These are phyloP conservation scores for Nicotiana undulata DNA, from an alignment of 257 asterid species.

Conservation along the genomic window DNA sequence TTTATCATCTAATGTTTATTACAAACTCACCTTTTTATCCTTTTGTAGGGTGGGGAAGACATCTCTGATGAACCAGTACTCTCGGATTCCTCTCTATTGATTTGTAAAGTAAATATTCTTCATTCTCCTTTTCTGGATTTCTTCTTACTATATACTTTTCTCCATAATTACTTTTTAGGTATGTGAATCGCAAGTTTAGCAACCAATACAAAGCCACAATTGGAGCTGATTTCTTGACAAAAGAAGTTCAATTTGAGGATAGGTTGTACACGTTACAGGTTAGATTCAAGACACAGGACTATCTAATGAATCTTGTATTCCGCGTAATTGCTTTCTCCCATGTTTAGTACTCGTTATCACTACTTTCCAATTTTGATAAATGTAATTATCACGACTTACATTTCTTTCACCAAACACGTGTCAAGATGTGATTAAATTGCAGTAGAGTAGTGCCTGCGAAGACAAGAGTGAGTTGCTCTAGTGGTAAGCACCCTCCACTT, in stretches of 20 bases:
- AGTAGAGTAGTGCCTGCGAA: neutral
- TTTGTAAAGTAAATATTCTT: neutral
- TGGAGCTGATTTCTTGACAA: constrained; percentile 49
- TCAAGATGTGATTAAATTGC: neutral
- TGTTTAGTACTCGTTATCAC: neutral
- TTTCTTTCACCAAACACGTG: neutral
- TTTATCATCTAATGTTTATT: neutral
- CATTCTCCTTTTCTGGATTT: neutral
- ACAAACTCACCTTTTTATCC: neutral
- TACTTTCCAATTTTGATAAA: neutral
- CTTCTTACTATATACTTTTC: neutral
- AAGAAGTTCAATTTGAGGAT: constrained; percentile 40
- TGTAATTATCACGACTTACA: neutral
- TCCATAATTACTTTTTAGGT: constrained; percentile 12
- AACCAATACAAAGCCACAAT: constrained; percentile 44
- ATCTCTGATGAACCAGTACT: constrained; percentile 47
- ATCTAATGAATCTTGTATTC: neutral
- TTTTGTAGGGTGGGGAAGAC: constrained; percentile 45
- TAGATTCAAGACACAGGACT: neutral
- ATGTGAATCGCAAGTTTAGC: constrained; percentile 40
- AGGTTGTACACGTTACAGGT: constrained; percentile 38
- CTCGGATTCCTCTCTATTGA: neutral
- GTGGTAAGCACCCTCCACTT: no score
- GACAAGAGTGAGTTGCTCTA: no score
- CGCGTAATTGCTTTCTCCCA: neutral